phyloP scores from a whole-genome alignment of 441 rosid species.

The Geranium incanum region DNA sequence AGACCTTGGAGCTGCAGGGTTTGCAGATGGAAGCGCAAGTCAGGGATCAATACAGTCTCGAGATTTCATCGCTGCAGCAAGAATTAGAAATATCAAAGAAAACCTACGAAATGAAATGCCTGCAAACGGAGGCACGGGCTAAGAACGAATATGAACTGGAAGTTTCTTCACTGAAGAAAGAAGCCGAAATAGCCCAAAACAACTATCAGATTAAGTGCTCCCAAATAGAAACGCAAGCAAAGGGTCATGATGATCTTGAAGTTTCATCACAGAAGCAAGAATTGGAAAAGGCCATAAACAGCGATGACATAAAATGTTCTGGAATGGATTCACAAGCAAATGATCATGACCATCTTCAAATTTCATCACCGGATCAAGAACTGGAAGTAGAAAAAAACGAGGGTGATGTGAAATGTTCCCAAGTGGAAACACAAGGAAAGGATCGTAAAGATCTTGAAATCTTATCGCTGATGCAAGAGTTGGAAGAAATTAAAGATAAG shows the following conservation, averaged over 20 bases:
- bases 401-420: neutral
- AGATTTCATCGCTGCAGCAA: conserved; percentile 6
- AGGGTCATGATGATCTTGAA: conserved; percentile 15
- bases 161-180: neutral
- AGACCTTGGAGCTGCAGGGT: conserved; percentile 1
- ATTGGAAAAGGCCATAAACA: no score
- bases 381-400: neutral
- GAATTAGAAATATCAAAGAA: conserved; percentile 1
- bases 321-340: conserved; percentile 48
- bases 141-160: neutral
- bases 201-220: conserved; percentile 35
- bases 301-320: conserved; percentile 36
- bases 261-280: neutral
- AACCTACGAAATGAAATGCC: conserved; percentile 1
- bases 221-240: conserved; percentile 48
- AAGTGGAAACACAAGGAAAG: neutral
- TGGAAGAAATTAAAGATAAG: neutral
- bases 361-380: neutral
- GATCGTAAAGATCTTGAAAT: neutral
- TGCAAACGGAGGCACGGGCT: neutral
- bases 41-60: neutral
- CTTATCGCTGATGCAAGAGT: neutral
- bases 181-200: neutral
- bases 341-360: conserved; percentile 6
- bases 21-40: conserved; percentile 4